phyloP scores from a whole-genome alignment of 129 eudicot species.

The Oenanthe sinensis region DNA sequence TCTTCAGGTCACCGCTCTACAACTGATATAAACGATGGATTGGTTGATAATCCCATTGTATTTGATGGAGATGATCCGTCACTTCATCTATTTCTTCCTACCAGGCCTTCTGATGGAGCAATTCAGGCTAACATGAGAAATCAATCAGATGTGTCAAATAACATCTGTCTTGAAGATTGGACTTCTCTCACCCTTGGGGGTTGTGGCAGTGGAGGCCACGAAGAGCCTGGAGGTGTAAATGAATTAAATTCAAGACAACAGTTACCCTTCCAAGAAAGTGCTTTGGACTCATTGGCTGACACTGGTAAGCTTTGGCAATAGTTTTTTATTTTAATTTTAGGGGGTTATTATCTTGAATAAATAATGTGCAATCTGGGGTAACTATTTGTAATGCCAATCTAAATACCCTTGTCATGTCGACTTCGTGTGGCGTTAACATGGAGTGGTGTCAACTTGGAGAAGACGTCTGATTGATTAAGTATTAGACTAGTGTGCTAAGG shows the following conservation, averaged over 20 bases:
- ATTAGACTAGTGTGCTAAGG: background rate
- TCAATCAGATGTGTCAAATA: conserved; percentile 48
- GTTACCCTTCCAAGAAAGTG: conserved; percentile 33
- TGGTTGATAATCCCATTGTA: conserved; percentile 73
- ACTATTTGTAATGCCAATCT: background rate
- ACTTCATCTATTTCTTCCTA: conserved; percentile 83
- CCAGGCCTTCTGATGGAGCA: conserved; percentile 53
- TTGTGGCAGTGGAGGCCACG: conserved; percentile 37
- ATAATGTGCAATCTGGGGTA: background rate
- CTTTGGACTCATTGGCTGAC: conserved; percentile 41
- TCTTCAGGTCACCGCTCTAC: conserved; percentile 38
- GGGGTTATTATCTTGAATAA: background rate
- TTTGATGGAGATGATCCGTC: conserved; percentile 79
- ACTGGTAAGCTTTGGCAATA: no score
- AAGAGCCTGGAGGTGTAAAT: conserved; percentile 35
- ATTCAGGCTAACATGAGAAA: conserved; percentile 37
- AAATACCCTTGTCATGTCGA: background rate
- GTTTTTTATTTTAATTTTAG: no score
- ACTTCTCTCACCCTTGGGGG: conserved; percentile 84
- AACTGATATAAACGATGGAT: conserved; percentile 43
- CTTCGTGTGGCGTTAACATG: background rate
- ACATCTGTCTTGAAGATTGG: conserved; percentile 72
- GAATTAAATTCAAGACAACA: conserved; percentile 39
- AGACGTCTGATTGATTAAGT: background rate
- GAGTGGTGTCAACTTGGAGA: background rate